Conservation (phyloP, 2,329 filamentous ascomycete genomes). For the Colletotrichum shisoi region DNA sequence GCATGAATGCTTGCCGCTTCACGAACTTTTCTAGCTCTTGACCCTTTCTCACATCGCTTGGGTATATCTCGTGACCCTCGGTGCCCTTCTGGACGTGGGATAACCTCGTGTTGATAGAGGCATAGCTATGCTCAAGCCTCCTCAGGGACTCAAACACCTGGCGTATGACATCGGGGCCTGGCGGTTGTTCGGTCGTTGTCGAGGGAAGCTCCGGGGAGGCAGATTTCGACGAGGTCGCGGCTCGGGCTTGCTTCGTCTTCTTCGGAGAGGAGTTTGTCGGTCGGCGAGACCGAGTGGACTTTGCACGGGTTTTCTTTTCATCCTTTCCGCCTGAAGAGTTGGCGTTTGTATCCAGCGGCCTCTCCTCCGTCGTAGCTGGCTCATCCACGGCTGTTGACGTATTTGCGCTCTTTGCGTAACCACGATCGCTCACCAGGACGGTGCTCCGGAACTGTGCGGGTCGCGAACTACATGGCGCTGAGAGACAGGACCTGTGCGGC, state of each 20-base stretch:
- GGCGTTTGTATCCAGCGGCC: neutral
- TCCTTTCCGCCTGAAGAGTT: too few species aligned
- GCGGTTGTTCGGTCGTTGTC: slow-evolving; percentile 3
- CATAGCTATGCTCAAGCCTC: slow-evolving; percentile 28
- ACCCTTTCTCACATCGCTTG: slow-evolving; percentile 1
- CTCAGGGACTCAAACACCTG: slow-evolving; percentile 27
- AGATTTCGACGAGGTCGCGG: neutral
- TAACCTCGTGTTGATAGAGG: slow-evolving; percentile 25
- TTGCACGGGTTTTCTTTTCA: neutral
- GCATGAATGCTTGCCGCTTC: slow-evolving; percentile 39
- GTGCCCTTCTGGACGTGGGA: slow-evolving; percentile 3
- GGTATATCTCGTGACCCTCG: neutral
- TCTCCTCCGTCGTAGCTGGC: neutral
- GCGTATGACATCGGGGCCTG: slow-evolving; percentile 24
- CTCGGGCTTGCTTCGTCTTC: neutral
- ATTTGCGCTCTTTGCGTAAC: slow-evolving; percentile 15
- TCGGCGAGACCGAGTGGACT: neutral
- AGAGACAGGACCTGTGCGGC: slow-evolving; percentile 39
- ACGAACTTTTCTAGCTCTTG: slow-evolving; percentile 28
- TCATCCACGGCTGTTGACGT: neutral
- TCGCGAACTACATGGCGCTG: slow-evolving; percentile 21
- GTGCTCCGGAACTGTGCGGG: slow-evolving; percentile 10
- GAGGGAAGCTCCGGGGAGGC: slow-evolving; percentile 33
- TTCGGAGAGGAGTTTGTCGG: neutral
- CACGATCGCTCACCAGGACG: slow-evolving; percentile 10